Evolutionary conservation across 73 alveolate genomes (phyloP).

Genomic region (Durusdinium trenchii): DNA sequence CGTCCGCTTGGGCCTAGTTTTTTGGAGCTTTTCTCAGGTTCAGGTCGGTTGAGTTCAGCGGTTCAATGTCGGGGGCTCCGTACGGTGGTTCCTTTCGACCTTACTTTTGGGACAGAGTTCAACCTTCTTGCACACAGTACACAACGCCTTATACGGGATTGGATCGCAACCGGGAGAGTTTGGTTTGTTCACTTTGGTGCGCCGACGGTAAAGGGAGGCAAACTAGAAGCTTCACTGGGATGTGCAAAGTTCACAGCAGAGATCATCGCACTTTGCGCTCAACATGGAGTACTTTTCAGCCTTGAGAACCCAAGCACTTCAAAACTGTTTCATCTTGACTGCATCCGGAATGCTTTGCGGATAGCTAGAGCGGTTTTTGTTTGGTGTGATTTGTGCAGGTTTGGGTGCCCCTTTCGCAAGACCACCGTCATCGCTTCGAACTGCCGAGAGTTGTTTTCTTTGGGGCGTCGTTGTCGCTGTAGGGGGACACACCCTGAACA

Average conservation of each 20-base stretch:
- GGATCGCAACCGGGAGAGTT: too few species aligned
- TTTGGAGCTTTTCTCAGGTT: too few species aligned
- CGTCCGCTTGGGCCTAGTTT: too few species aligned
- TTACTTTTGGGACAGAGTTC: too few species aligned
- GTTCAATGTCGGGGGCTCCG: too few species aligned
- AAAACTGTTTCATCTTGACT: background rate
- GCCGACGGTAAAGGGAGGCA: too few species aligned
- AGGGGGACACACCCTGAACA: background rate
- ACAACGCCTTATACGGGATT: too few species aligned
- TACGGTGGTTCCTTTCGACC: too few species aligned
- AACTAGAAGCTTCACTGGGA: background rate
- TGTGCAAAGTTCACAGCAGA: background rate
- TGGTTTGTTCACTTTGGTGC: too few species aligned
- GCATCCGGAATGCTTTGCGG: background rate
- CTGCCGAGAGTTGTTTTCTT: background rate
- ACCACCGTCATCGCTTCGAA: background rate
- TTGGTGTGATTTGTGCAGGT: background rate
- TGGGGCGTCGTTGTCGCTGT: background rate
- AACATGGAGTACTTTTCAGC: background rate
- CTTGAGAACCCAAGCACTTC: slow-evolving; percentile 37
- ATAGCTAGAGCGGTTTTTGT: background rate
- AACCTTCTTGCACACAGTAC: too few species aligned
- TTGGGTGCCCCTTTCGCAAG: background rate
- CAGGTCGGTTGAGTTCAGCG: too few species aligned
- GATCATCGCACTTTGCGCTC: background rate